Conservation (phyloP, 371 early-diverging fungal genomes). For the Rhizomucor pusillus region DNA sequence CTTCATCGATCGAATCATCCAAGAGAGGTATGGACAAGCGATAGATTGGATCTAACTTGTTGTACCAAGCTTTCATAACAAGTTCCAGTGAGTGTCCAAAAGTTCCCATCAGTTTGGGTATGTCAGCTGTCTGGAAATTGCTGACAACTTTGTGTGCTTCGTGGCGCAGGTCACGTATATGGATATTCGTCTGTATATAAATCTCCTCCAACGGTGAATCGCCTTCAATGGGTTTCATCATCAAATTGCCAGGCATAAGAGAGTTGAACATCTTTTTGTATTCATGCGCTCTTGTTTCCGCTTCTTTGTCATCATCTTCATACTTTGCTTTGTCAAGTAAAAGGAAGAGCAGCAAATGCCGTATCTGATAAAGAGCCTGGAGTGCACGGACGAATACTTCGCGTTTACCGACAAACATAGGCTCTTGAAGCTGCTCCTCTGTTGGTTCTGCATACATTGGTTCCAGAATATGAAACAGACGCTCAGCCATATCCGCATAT, state of each 20-base stretch:
- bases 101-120: constrained; percentile 17
- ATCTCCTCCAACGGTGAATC: constrained; percentile 19
- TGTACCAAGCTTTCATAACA: constrained; percentile 37
- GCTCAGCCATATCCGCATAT: constrained; percentile 26
- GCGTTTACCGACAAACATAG: not conserved
- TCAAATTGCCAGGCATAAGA: not conserved
- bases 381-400: not conserved
- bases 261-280: not conserved
- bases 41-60: constrained; percentile 13
- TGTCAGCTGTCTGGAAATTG: constrained; percentile 9
- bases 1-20: constrained; percentile 19
- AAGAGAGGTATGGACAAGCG: constrained; percentile 28
- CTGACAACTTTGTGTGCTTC: constrained; percentile 15
- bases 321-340: not conserved
- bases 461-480: constrained; percentile 19
- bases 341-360: not conserved
- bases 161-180: constrained; percentile 8
- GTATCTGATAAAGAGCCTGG: not conserved
- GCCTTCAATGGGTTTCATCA: constrained; percentile 1
- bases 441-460: constrained; percentile 3
- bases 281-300: too few relatives aligned
- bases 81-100: constrained; percentile 37
- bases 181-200: constrained; percentile 10
- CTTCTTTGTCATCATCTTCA: not conserved
- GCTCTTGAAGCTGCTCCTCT: not conserved